phyloP scores from a whole-genome alignment of 2,329 filamentous ascomycete genomes.

The Fusarium haematococcum region DNA sequence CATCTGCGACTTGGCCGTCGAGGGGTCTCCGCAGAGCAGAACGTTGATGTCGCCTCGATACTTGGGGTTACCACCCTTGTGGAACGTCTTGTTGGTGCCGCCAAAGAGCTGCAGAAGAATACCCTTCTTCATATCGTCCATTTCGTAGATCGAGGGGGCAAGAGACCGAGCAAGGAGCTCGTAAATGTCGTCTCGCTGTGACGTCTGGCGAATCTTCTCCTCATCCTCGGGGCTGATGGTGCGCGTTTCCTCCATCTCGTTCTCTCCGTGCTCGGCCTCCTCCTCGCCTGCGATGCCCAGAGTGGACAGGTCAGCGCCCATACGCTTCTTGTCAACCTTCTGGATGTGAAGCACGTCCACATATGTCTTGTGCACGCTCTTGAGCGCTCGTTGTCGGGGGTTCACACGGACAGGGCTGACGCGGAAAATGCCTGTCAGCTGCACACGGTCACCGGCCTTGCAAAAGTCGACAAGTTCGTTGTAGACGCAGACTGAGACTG shows the following conservation, averaged over 20 bases:
- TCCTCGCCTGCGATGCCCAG: conserved; percentile 85
- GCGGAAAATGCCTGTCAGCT: conserved; percentile 97
- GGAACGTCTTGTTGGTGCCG: conserved; percentile 97
- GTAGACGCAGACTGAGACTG: conserved; percentile 94
- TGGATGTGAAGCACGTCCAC: conserved; percentile 96
- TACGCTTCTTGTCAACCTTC: conserved; percentile 93
- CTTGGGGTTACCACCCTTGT: conserved; percentile 93
- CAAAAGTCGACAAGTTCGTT: conserved; percentile 98
- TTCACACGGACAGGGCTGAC: conserved; percentile 95
- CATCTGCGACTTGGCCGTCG: conserved; percentile 95
- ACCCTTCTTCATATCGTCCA: conserved; percentile 99
- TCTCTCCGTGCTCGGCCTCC: conserved; percentile 71
- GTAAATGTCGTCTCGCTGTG: conserved; percentile 86
- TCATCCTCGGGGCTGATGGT: conserved; percentile 90
- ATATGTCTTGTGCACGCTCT: conserved; percentile 98
- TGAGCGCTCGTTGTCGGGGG: conserved; percentile 89
- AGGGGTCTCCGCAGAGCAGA: conserved; percentile 95
- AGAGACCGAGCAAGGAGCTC: conserved; percentile 91
- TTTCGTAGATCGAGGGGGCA: conserved; percentile 95
- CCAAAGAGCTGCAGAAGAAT: conserved; percentile 97
- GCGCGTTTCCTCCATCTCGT: conserved; percentile 83
- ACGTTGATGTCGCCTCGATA: conserved; percentile 99
- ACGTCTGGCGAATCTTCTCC: conserved; percentile 85
- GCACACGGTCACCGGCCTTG: conserved; percentile 95
- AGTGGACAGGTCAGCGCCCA: conserved; percentile 91